These are phyloP conservation scores for Termitomyces sp. DNA, from an alignment of 768 basidiomycete species.

Conservation along the genomic window DNA sequence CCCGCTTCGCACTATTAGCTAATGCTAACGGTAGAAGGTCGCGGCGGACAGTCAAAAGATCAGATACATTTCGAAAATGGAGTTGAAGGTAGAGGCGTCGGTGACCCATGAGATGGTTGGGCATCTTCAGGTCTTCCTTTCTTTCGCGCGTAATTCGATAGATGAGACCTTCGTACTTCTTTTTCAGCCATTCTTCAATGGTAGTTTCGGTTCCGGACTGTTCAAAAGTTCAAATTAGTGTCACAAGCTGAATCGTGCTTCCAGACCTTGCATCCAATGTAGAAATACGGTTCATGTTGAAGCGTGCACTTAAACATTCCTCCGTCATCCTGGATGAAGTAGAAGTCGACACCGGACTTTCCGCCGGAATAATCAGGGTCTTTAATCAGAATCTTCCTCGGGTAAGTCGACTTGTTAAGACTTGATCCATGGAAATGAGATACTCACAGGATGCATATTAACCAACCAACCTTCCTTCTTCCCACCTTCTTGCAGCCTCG, in stretches of 20 bases:
- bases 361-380: slow-evolving; percentile 83
- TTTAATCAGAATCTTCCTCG: slow-evolving; percentile 70
- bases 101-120: slow-evolving; percentile 97
- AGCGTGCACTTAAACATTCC: slow-evolving; percentile 93
- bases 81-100: slow-evolving; percentile 84
- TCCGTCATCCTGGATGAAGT: slow-evolving; percentile 97
- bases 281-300: slow-evolving; percentile 93
- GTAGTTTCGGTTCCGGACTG: slow-evolving; percentile 81
- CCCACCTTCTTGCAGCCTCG: slow-evolving; percentile 70
- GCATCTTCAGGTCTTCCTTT: slow-evolving; percentile 93
- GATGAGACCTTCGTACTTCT: slow-evolving; percentile 87
- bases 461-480: slow-evolving; percentile 89
- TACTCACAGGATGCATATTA: slow-evolving; percentile 93
- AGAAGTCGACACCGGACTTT: slow-evolving; percentile 89
- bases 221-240: neutral
- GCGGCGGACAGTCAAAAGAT: slow-evolving; percentile 80
- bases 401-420: neutral
- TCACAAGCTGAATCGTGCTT: slow-evolving; percentile 1
- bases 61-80: slow-evolving; percentile 89
- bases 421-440: neutral
- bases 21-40: slow-evolving; percentile 88
- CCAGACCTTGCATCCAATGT: slow-evolving; percentile 84
- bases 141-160: slow-evolving; percentile 70
- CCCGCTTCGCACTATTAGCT: slow-evolving; percentile 86
- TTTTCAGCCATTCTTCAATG: slow-evolving; percentile 94